phyloP scores from a whole-genome alignment of 2,329 filamentous ascomycete species.

The Epichloe sibirici region DNA sequence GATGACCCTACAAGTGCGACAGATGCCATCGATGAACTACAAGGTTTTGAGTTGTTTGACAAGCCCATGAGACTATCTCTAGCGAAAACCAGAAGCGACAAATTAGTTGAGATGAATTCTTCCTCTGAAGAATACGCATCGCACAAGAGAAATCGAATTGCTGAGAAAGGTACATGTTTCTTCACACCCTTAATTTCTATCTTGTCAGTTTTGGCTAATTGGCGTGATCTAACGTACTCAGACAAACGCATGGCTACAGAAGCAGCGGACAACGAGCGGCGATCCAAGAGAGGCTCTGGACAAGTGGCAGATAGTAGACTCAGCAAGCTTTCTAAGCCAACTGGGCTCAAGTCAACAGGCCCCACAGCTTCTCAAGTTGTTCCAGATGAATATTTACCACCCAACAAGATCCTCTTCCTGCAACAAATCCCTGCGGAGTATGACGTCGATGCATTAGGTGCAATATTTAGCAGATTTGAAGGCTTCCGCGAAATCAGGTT shows the following conservation, averaged over 20 bases:
- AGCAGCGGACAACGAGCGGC: conserved; percentile 65
- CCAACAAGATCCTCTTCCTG: conserved; percentile 93
- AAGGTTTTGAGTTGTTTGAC: conserved; percentile 86
- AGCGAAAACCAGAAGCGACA: conserved; percentile 76
- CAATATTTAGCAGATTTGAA: conserved; percentile 79
- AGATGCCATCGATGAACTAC: conserved; percentile 74
- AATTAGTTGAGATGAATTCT: conserved; percentile 65
- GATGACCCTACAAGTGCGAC: conserved; percentile 68
- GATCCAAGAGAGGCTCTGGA: conserved; percentile 50
- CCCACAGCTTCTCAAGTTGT: conserved; percentile 59
- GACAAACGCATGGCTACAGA: conserved; percentile 72
- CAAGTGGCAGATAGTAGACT: conserved; percentile 41
- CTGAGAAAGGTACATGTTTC: conserved; percentile 67
- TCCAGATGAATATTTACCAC: conserved; percentile 94
- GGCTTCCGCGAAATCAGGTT: conserved; percentile 87
- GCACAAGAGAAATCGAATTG: conserved; percentile 73
- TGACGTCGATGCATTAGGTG: conserved; percentile 65
- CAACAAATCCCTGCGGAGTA: conserved; percentile 85
- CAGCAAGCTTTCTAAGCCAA: conserved; percentile 47
- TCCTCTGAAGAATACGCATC: conserved; percentile 70
- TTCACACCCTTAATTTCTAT: not conserved
- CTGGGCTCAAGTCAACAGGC: conserved; percentile 64
- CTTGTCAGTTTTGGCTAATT: not conserved
- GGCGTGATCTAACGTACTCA: conserved; percentile 15
- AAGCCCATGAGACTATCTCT: conserved; percentile 80